Base-by-base conservation (phyloP, 306 rosid genomes). In the Glycine latifolia region DNA sequence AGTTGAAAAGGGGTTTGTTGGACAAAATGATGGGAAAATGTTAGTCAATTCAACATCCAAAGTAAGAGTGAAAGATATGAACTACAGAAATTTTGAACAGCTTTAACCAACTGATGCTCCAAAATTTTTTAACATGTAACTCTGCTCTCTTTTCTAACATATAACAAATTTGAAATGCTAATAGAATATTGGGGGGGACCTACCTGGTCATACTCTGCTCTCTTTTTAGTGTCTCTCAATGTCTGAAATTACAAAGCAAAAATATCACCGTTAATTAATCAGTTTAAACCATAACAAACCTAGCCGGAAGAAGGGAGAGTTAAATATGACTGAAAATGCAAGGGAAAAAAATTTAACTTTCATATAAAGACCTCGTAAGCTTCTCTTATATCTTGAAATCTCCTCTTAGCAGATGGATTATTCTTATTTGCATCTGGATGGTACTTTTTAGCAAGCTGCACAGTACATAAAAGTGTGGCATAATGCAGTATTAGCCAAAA, bases 351-450 rank as follows among this genome's bases (percentile, higher is more conserved):
- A 20, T 20, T 14, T 49, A 12, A 54, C 2, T 26, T 63, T 61
- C 59, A 67, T 50, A 61, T 56, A 73, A 84, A 70, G 35, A 95
- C 99, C 99, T 95, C 97, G 58, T 91, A 93, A 53, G 98, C 99
- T 79, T 93, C 99, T 88, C 90, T 93, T 89, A 95, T 89, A 86
- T 90, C 96, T 79, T 89, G 99, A 89, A 95, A 95, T 79, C 91
- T 91, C 88, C 87, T 90, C 86, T 93, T 95, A 44, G 97, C 91
- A 14, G 94, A 91, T 79, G 96, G 92, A 67, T 91, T 90, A 79
- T 87, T 89, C 90, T 88, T 93, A 83, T 89, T 93, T 77, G 93
- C 96, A 86, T 95, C 99, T 26, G 97, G 99, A 87, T 95, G 99
- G 83, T 90, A 93, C 87, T 85, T 91, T 87, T 93, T 95, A 63